Conservation (phyloP, 495 filamentous ascomycete genomes). For the Penicillium flavigenum region DNA sequence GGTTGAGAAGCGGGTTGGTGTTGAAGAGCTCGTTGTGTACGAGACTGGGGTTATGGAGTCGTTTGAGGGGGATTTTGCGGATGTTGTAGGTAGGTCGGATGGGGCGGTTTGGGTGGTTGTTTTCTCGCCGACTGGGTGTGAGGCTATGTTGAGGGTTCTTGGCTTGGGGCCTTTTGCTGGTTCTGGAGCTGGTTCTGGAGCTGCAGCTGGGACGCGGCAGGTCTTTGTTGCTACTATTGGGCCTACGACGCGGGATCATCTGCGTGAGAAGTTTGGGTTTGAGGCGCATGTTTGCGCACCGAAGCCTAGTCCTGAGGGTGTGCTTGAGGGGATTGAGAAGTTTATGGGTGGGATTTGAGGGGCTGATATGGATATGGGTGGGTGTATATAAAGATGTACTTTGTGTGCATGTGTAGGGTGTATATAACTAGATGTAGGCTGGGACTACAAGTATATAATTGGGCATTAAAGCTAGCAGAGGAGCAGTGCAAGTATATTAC, state of each 20-base stretch:
- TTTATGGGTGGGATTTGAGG: constrained; percentile 42
- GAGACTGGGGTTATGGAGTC: constrained; percentile 75
- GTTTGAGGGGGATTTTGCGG: constrained; percentile 66
- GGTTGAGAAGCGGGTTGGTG: constrained; percentile 47
- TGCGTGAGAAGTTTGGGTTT: constrained; percentile 64
- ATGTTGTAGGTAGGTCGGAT: constrained; percentile 24
- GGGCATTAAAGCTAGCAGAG: background rate
- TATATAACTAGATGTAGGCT: background rate
- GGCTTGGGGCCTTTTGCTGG: constrained; percentile 30
- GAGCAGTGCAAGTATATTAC: background rate
- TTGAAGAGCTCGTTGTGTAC: constrained; percentile 82
- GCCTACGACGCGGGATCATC: constrained; percentile 81
- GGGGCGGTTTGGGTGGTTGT: constrained; percentile 77
- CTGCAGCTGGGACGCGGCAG: constrained; percentile 22
- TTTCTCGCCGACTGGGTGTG: constrained; percentile 88
- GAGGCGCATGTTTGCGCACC: constrained; percentile 79
- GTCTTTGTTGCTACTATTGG: constrained; percentile 84
- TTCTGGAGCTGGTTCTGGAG: constrained; percentile 8
- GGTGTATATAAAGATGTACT: background rate
- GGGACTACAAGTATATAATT: background rate
- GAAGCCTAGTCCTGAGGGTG: constrained; percentile 78
- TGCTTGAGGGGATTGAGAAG: constrained; percentile 64
- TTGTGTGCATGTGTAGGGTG: background rate
- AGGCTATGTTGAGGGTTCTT: constrained; percentile 71
- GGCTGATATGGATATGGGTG: background rate